A percentile compares a stretch with the other conserved stretches of the same genome.
Evolutionary conservation across 257 asterid genomes (phyloP).

Genomic region (Solanum sparsipilum): DNA sequence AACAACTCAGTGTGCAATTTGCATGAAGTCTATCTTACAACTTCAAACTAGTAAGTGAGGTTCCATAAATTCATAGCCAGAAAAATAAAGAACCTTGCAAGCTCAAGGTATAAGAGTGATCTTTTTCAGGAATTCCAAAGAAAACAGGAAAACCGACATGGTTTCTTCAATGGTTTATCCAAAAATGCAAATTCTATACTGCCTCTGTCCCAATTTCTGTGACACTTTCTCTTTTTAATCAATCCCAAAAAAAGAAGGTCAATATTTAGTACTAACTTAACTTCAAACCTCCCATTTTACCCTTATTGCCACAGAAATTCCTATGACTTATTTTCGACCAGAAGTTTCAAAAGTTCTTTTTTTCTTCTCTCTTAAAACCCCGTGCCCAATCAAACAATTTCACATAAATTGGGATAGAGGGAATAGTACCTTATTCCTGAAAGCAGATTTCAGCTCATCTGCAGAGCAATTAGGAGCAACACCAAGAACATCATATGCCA

Average conservation of each 20-base stretch:
- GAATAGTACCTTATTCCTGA: slow-evolving; percentile 55
- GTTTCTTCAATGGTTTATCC: background rate
- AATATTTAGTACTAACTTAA: background rate
- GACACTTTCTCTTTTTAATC: background rate
- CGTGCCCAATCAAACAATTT: background rate
- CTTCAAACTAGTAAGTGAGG: background rate
- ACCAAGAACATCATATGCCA: slow-evolving; percentile 65
- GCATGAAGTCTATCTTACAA: background rate
- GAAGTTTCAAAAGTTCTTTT: background rate
- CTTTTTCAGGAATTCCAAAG: background rate
- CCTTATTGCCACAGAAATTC: background rate
- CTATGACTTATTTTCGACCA: background rate
- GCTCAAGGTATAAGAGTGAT: background rate
- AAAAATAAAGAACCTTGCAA: background rate
- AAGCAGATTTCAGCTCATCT: slow-evolving; percentile 71
- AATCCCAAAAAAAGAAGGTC: background rate
- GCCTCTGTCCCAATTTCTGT: background rate
- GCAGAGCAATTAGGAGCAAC: slow-evolving; percentile 48
- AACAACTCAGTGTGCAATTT: background rate
- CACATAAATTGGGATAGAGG: background rate
- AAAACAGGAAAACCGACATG: background rate
- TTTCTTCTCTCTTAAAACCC: background rate
- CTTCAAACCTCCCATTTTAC: background rate
- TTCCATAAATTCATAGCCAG: background rate
- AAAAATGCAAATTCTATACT: background rate